Conservation (phyloP, 78 protist species). For the Dictyostelium firmibasis region DNA sequence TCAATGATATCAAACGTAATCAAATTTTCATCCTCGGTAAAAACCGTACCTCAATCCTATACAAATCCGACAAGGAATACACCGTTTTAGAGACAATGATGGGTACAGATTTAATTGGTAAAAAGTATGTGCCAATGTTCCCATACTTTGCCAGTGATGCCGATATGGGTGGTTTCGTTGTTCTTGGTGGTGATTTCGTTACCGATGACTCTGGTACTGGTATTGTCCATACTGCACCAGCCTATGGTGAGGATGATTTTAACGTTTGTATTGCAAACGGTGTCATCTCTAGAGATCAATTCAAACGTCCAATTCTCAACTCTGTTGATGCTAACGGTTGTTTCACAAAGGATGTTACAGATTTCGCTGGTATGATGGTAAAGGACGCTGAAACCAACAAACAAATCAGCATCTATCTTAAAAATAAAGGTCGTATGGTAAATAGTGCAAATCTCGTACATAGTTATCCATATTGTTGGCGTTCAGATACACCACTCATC, state of each 20-base stretch:
- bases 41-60: slow-evolving; percentile 37
- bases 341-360: slow-evolving; percentile 95
- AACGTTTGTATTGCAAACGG: slow-evolving; percentile 92
- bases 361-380: slow-evolving; percentile 93
- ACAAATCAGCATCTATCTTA: slow-evolving; percentile 88
- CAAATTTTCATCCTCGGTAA: slow-evolving; percentile 30
- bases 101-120: slow-evolving; percentile 89
- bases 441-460: slow-evolving; percentile 87
- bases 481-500: slow-evolving; percentile 98
- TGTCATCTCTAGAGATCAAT: slow-evolving; percentile 84
- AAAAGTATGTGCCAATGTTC: slow-evolving; percentile 97
- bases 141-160: slow-evolving; percentile 88
- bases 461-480: slow-evolving; percentile 99
- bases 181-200: slow-evolving; percentile 94
- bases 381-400: slow-evolving; percentile 90
- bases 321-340: slow-evolving; percentile 98
- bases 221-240: slow-evolving; percentile 99
- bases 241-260: slow-evolving; percentile 99
- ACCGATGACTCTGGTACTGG: slow-evolving; percentile 98
- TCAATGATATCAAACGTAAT: slow-evolving; percentile 78
- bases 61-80: slow-evolving; percentile 49
- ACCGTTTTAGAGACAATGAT: slow-evolving; percentile 19
- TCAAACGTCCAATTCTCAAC: slow-evolving; percentile 83
- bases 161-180: slow-evolving; percentile 89
- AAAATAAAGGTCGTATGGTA: slow-evolving; percentile 86